Evolutionary conservation across 345 rosid species (phyloP).

Genomic region (Eucalyptus marginata): DNA sequence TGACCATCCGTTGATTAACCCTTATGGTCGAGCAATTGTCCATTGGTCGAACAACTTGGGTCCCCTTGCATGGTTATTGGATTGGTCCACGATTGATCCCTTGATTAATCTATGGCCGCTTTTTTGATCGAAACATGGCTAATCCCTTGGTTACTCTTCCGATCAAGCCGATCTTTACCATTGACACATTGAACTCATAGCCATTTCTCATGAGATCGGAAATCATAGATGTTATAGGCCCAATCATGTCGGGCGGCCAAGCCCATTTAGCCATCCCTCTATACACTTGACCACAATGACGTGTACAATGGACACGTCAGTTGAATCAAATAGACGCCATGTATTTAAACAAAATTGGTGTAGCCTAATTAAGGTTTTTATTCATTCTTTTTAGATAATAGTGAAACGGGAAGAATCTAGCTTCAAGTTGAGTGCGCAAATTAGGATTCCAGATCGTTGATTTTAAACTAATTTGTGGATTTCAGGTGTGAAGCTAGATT

Average conservation of each 20-base stretch:
- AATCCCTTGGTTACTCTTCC: too few relatives aligned
- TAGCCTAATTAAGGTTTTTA: background rate
- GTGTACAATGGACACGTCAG: background rate
- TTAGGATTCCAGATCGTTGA: background rate
- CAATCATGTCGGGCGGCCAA: background rate
- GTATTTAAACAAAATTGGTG: background rate
- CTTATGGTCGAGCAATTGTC: too few relatives aligned
- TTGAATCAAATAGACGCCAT: background rate
- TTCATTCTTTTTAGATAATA: background rate
- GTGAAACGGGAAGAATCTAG: background rate
- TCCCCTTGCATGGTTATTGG: too few relatives aligned
- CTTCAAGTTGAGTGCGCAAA: background rate
- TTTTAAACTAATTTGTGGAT: background rate
- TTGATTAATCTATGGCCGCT: too few relatives aligned
- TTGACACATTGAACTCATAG: too few relatives aligned
- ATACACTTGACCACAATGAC: background rate
- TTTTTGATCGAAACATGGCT: too few relatives aligned
- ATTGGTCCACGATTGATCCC: too few relatives aligned
- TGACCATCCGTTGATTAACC: too few relatives aligned
- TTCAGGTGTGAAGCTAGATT: background rate
- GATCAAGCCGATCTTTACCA: too few relatives aligned
- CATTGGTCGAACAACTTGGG: too few relatives aligned
- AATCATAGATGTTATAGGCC: background rate
- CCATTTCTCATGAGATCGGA: too few relatives aligned
- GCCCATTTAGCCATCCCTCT: background rate